Evolutionary conservation across 345 rosid genomes (phyloP), one percentile per base, ranked within the genome.

Genomic region (Linum usitatissimum): DNA sequence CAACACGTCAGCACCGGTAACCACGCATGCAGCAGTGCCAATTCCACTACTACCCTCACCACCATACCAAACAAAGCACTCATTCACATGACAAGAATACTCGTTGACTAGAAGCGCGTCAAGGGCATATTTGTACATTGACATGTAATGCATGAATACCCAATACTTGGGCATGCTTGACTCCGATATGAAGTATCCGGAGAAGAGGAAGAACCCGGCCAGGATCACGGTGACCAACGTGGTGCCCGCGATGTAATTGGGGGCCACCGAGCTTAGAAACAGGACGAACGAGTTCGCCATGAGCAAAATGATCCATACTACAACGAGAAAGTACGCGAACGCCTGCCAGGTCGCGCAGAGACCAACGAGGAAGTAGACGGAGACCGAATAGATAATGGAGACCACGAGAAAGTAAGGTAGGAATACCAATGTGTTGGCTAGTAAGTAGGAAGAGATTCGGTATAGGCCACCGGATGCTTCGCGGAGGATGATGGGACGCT

Each of bases 201-300:
- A 91, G 76, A 91, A 92, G 65, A 92, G 81, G 62, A 92, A 92
- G 77, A 88, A 88, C 1, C 81, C 88, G 0, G 83, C 95, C 0
- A 88, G 86, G 57, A 86, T 75, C 36, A 87, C 69, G 0, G 93
- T 86, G 13, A 89, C 87, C 2, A 85, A 75, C 0, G 96, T 86
- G 3, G 96, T 89, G 30, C 95, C 98, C 0, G 96, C 81, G 2
- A 92, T 89, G 73, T 92, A 92, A 61, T 92, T 92, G 19, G 98
- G 98, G 0, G 96, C 91, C 4, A 92, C 66, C 28, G 98, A 89
- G 79, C 96, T 88, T 70, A 92, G 66, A 77, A 85, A 89, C 7
- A 92, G 79, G 30, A 92, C 91, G 59, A 92, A 92, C 2, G 96
- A 92, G 63, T 92, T 92, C 6, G 91, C 98, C 98, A 85, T 84